Base-by-base conservation (phyloP, 2,329 filamentous ascomycete species). In the Aaosphaeria arxii region DNA sequence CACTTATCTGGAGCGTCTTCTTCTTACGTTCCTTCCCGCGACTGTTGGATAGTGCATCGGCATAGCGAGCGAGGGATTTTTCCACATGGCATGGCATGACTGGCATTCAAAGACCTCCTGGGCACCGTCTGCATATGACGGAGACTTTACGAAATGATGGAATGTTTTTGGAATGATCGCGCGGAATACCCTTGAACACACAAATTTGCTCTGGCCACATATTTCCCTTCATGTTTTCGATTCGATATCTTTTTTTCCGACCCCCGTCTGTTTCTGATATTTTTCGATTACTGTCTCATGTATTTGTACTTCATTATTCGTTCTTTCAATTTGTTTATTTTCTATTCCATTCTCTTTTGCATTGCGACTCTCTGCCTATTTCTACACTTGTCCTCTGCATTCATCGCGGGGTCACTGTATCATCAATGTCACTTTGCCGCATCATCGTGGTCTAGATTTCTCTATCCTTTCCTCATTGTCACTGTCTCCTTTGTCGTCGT, bases 31-130 rank as follows among this genome's bases (percentile, higher is more conserved):
- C 43, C 30, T 54, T 42, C 45, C 44, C 50, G 53, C 55, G 41
- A 53, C 47, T 58, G 55, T 60, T 60, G 56, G 57, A 61, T 61
- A 59, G 56, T 54, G 58, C 58, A 59, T 60, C 57, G 54, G 57
- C 60, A 63, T 62, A 53, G 55, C 57, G 50, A 50, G 48, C 13
- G n/a, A n/a, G 33, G 17, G 17, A 24, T 24, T 24, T 24, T 24
- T 24, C 3, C 17, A 43, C 32, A 46, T 35, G 48, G 48, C 46
- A 51, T 49, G 47, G 53, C 51, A 54, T 50, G 42, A 49, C 43
- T 51, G 53, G 48, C 9, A 52, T 35, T 42, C 51, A 24, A 48
- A 46, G 33, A 24, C 17, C 17, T 24, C 17, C 17, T 24, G 17
- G 17, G 17, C 17, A 24, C 17, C 17, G 17, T 24, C 17, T 24